Base-by-base conservation (phyloP, 2,329 filamentous ascomycete genomes). In the Phialophora tarda region DNA sequence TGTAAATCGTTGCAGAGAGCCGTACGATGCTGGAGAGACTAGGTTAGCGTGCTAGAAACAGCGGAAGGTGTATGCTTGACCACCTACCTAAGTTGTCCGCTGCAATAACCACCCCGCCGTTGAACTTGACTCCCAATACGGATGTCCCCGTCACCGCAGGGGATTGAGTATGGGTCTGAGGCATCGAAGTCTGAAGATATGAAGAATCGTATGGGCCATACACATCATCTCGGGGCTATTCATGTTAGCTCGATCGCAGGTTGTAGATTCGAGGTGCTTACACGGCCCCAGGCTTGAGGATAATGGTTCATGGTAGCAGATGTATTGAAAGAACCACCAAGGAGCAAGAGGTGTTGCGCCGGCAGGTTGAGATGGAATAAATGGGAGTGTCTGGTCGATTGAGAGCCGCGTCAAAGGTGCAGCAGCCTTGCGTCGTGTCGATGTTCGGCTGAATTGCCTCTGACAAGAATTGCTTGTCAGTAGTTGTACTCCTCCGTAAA, bases 81-180 rank as follows among this genome's bases (percentile, higher is more conserved):
- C 24, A 74, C 84, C 63, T 84, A 96, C 93, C 93, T 71, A 99
- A 83, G 83, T 98, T 99, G 81, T 99, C 95, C 75, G 95, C 92
- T 60, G 94, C 95, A 78, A 99, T 94, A 75, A 96, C 93, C 71
- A 99, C 93, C 76, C 95, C 95, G 73, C 93, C 92, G 77, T 93
- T 94, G 86, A 93, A 99, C 84, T 98, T 98, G 78, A 97, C 86
- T 71, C 90, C 95, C 64, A 99, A 82, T 70, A 99, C 95, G 61
- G 95, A 98, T 58, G 95, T 98, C 77, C 95, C 95, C 60, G 95
- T 99, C 69, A 99, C 95, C 73, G 96, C 90, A 75, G 95, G 95
- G 34, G 88, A 89, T 81, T 97, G 93, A 63, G 95, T 97, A 81
- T 96, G 92, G 76, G 93, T 88, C 77, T 88, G 93, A 65, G 93